Evolutionary conservation across 1,284 basidiomycete species (phyloP).

Genomic region (Tremellales sp.): DNA sequence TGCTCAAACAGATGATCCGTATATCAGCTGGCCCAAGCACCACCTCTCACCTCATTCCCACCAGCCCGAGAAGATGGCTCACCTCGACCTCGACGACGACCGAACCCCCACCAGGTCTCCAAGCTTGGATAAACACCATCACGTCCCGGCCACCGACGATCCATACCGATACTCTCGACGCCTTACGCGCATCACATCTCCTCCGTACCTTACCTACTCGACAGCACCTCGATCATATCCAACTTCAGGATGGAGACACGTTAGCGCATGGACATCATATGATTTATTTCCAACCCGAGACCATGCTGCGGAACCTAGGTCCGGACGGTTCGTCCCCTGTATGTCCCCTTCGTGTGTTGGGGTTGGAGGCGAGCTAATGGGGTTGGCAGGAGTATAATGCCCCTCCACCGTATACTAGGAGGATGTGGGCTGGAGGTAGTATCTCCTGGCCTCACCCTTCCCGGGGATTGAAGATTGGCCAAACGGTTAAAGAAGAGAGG

Average conservation of each 20-base stretch:
- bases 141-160: not conserved
- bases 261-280: slow-evolving; percentile 66
- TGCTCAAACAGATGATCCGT: no score
- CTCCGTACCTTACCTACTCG: slow-evolving; percentile 61
- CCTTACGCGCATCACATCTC: slow-evolving; percentile 12
- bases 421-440: slow-evolving; percentile 79
- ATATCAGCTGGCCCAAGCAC: no score
- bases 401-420: slow-evolving; percentile 65
- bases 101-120: no score
- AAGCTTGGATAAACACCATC: slow-evolving; percentile 3
- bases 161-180: slow-evolving; percentile 2
- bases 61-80: no score
- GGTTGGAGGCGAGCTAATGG: slow-evolving; percentile 8
- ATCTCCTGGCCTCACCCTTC: slow-evolving; percentile 59
- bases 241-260: slow-evolving; percentile 37
- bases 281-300: slow-evolving; percentile 67
- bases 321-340: slow-evolving; percentile 59
- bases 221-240: slow-evolving; percentile 47
- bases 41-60: no score
- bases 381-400: slow-evolving; percentile 48
- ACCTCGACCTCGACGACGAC: no score
- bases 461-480: slow-evolving; percentile 56
- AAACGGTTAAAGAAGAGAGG: slow-evolving; percentile 54
- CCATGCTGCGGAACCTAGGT: slow-evolving; percentile 58
- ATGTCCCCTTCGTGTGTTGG: slow-evolving; percentile 42